Evolutionary conservation across 192 early-diverging fungal genomes (phyloP).

Genomic region (Rhizoclosmatium globosum): DNA sequence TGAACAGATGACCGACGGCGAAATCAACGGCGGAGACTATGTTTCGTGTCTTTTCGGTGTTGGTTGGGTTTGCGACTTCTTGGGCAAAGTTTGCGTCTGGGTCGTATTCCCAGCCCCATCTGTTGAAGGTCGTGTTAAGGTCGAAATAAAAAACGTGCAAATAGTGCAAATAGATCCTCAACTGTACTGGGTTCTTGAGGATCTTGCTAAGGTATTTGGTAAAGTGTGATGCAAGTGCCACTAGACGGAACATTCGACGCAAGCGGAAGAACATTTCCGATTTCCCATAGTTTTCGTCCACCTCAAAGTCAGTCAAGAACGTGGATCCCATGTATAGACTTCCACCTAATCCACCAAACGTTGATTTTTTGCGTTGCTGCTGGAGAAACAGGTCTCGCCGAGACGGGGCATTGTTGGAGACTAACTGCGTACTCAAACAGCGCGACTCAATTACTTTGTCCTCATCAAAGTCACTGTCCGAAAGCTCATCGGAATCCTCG

Average conservation of each 20-base stretch:
- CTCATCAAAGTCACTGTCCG: not conserved
- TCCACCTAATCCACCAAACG: not conserved
- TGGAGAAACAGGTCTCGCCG: not conserved
- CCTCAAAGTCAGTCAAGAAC: slow-evolving; percentile 9
- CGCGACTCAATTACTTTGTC: not conserved
- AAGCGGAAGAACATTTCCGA: slow-evolving; percentile 26
- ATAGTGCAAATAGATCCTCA: not conserved
- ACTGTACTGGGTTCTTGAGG: slow-evolving; percentile 51
- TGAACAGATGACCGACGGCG: slow-evolving; percentile 47
- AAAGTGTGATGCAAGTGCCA: slow-evolving; percentile 44
- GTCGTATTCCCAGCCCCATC: slow-evolving; percentile 56
- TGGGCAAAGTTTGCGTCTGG: slow-evolving; percentile 43
- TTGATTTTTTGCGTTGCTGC: not conserved
- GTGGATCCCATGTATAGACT: slow-evolving; percentile 12
- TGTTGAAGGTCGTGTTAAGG: not conserved
- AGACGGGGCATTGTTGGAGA: not conserved
- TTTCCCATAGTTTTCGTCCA: not conserved
- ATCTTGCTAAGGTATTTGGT: slow-evolving; percentile 51
- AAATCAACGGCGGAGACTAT: slow-evolving; percentile 43
- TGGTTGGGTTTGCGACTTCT: slow-evolving; percentile 18
- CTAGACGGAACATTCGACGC: slow-evolving; percentile 42
- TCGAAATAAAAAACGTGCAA: not conserved
- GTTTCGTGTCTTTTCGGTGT: slow-evolving; percentile 4
- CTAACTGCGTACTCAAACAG: not conserved
- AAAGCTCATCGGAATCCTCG: not conserved